These are phyloP conservation scores for Heritiera fomes DNA, from an alignment of 345 rosid genomes.

Conservation along the genomic window DNA sequence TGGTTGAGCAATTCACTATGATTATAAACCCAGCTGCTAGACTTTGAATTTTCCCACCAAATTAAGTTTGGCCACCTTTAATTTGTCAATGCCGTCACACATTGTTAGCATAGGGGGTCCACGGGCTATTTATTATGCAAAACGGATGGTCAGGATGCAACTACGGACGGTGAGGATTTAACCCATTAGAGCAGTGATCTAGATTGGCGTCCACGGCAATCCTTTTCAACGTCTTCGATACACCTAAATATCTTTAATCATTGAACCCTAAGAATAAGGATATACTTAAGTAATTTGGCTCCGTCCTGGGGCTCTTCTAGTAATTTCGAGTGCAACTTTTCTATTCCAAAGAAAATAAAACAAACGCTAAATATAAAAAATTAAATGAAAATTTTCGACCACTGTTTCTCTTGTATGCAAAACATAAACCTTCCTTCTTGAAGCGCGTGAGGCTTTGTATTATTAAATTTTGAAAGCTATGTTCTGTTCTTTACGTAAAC, in stretches of 20 bases:
- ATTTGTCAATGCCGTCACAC: not conserved
- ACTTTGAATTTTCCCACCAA: conserved; percentile 10
- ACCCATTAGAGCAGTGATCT: not conserved
- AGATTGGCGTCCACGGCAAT: conserved; percentile 5
- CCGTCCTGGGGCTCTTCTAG: conserved; percentile 13
- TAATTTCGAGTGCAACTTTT: conserved; percentile 13
- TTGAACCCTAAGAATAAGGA: not conserved
- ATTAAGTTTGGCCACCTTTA: not conserved
- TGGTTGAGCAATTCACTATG: not conserved
- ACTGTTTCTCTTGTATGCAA: not conserved
- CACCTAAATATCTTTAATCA: conserved; percentile 22
- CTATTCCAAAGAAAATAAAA: not conserved
- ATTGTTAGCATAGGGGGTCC: conserved; percentile 11
- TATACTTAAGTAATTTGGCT: conserved; percentile 13
- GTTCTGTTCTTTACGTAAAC: not conserved
- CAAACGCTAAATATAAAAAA: not conserved
- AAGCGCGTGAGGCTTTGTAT: conserved; percentile 14
- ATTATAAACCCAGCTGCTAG: not conserved
- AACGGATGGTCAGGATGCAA: conserved; percentile 8
- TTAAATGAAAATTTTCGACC: not conserved
- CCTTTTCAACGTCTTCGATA: not conserved
- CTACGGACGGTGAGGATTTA: not conserved
- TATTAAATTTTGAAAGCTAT: not conserved
- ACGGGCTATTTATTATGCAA: not conserved
- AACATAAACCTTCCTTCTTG: not conserved